Evolutionary conservation across 2,329 filamentous ascomycete species (phyloP), one percentile per base, ranked within the genome.

Genomic region (Thelonectria olida): DNA sequence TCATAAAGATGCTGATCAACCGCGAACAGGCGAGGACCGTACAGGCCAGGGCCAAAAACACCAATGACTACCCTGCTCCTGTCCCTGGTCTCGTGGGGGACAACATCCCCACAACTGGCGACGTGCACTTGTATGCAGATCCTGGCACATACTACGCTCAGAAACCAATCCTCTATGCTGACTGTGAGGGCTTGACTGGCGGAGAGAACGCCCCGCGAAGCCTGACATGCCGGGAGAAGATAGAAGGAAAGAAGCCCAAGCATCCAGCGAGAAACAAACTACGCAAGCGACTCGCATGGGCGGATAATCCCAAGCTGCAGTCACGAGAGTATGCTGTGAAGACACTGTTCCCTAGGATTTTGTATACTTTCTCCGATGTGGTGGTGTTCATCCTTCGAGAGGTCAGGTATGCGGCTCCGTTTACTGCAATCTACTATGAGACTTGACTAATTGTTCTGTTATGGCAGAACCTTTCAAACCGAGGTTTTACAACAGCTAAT

Each of bases 341-440:
- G 15, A 59, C 42, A 8, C 47, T 63, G 5, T 63, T 60, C 42
- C 61, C 61, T 3, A 56, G 51, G 10, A 55, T 63, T 4, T 28
- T 63, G 5, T 63, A 63, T 17, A 63, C 56, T 6, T 63, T 63
- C 20, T 63, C 61, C 1, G 61, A 63, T 25, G 61, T 63, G 2
- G 56, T 63, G 17, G 61, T 63, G 0, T 63, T 63, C 38, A 56
- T 63, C 3, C 25, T 63, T 8, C 51, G 52, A 15, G 50, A 59
- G 8, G 50, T 42, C 25, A 59, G 50, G 56, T 57, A 42, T 31
- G 39, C 5, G 4, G 3, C 22, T 12, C 7, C 9, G 5, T 1
- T 17, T 5, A 7, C 10, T 42, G 2, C 13, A 13, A 10, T 2
- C 20, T 31, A 3, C 2, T 13, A 42, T 12, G 2, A 6, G 13